Conservation (phyloP, 306 rosid genomes). For the barrel medic (Medicago truncatula) region DNA sequence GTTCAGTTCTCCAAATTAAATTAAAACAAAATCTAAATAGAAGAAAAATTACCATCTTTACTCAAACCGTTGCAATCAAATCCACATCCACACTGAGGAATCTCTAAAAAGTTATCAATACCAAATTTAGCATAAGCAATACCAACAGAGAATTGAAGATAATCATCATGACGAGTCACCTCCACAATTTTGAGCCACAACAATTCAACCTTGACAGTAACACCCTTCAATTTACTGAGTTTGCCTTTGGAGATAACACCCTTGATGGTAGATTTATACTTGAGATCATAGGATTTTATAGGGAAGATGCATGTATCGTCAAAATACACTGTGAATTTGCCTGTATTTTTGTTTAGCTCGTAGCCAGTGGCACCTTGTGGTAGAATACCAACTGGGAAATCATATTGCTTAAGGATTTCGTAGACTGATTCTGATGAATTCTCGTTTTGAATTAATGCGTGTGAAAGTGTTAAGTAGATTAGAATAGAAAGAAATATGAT, state of each 20-base stretch:
- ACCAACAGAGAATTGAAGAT: constrained; percentile 59
- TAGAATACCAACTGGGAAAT: constrained; percentile 67
- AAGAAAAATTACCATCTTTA: constrained; percentile 29
- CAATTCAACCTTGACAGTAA: constrained; percentile 54
- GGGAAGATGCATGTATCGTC: constrained; percentile 50
- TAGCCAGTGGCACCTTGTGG: constrained; percentile 65
- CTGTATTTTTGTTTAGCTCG: constrained; percentile 49
- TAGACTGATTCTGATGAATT: constrained; percentile 59
- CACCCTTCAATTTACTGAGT: constrained; percentile 52
- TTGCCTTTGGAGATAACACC: constrained; percentile 61
- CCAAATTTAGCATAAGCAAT: constrained; percentile 52
- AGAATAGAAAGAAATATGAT: constrained; percentile 9
- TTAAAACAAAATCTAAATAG: constrained; percentile 34
- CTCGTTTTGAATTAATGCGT: background rate
- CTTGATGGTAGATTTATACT: constrained; percentile 51
- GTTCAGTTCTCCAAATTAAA: no score
- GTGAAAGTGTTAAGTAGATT: background rate
- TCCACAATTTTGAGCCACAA: constrained; percentile 61
- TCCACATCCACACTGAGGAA: constrained; percentile 77
- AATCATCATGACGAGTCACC: constrained; percentile 51
- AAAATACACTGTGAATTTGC: constrained; percentile 52
- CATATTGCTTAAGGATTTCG: constrained; percentile 55
- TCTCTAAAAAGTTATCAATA: constrained; percentile 49
- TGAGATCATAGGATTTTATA: constrained; percentile 51
- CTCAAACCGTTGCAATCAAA: constrained; percentile 31